These are phyloP conservation scores for Suhomyces terraborum DNA, from an alignment of 1,139 yeast genomes.

Conservation along the genomic window DNA sequence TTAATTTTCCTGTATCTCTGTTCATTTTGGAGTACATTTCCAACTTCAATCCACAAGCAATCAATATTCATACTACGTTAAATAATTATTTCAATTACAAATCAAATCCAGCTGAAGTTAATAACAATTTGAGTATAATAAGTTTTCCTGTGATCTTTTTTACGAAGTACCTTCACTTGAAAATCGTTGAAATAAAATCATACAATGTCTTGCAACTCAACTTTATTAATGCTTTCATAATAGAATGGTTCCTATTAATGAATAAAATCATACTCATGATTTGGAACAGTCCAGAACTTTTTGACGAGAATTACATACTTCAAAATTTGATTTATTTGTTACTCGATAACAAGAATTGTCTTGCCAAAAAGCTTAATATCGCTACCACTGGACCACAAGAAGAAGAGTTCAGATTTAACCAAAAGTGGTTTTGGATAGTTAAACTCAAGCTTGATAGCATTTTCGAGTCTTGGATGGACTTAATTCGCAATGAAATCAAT, in stretches of 20 bases:
- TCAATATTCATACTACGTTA: slow-evolving; percentile 24
- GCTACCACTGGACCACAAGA: slow-evolving; percentile 8
- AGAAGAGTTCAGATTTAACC: slow-evolving; percentile 27
- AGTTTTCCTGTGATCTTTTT: slow-evolving; percentile 48
- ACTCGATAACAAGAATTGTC: slow-evolving; percentile 19
- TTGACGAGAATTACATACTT: slow-evolving; percentile 20
- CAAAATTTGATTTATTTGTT: slow-evolving; percentile 20
- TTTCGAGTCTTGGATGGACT: slow-evolving; percentile 31
- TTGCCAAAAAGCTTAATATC: slow-evolving; percentile 16
- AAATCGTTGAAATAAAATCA: slow-evolving; percentile 14
- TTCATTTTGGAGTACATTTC: slow-evolving; percentile 14
- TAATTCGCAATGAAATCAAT: slow-evolving; percentile 18
- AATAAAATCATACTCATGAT: slow-evolving; percentile 31
- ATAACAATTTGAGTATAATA: slow-evolving; percentile 33
- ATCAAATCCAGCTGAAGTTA: slow-evolving; percentile 24
- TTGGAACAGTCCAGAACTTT: slow-evolving; percentile 20
- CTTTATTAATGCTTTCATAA: slow-evolving; percentile 23
- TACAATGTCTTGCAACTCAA: slow-evolving; percentile 19
- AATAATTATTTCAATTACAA: slow-evolving; percentile 18
- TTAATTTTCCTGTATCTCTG: slow-evolving; percentile 15
- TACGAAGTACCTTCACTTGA: slow-evolving; percentile 28
- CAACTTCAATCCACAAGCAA: slow-evolving; percentile 15
- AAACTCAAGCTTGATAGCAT: slow-evolving; percentile 29
- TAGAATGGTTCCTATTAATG: slow-evolving; percentile 46
- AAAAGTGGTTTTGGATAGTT: slow-evolving; percentile 31